Evolutionary conservation across 2,329 filamentous ascomycete genomes (phyloP), one percentile per base, ranked within the genome.

Genomic region (Chlorencoelia australis): DNA sequence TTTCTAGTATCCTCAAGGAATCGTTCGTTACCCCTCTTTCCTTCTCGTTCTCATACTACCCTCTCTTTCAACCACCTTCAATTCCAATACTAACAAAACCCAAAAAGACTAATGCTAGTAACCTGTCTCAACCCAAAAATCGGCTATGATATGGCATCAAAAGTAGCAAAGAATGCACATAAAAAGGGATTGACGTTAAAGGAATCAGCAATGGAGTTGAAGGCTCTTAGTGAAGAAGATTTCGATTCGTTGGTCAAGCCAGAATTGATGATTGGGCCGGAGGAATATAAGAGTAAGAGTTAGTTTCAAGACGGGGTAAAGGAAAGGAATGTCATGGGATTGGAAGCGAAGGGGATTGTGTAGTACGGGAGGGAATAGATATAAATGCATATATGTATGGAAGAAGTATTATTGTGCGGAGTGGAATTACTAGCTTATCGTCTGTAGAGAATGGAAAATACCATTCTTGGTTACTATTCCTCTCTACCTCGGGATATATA

Each of bases 111-210:
- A 54, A 98, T 98, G 91, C 75, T 96, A 49, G 91, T 96, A 22
- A 98, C 91, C 48, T 95, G 89, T 71, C 72, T 96, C 45, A 95
- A 95, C 73, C 87, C 88, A 51, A 85, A 94, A 63, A 95, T 96
- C 58, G 89, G 88, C 42, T 94, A 95, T 64, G 88, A 95, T 60
- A 93, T 93, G 84, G 88, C 88, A 35, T 87, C 80, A 64, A 94
- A 94, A 71, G 88, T 94, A 16, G 88, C 88, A 56, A 95, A 95
- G 79, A 93, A 98, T 58, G 91, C 91, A 11, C 91, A 98, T 70
- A 95, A 95, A 76, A 96, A 96, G 76, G 87, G 87, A 21, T 66
- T 89, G 34, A 95, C 87, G 16, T 74, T 98, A 41, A 95, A 95
- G 72, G 68, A 94, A 66, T 89, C 82, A 55, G 89, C 91, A 14